These are phyloP conservation scores for Rauvolfia tetraphylla DNA, from an alignment of 257 asterid species.

Conservation along the genomic window DNA sequence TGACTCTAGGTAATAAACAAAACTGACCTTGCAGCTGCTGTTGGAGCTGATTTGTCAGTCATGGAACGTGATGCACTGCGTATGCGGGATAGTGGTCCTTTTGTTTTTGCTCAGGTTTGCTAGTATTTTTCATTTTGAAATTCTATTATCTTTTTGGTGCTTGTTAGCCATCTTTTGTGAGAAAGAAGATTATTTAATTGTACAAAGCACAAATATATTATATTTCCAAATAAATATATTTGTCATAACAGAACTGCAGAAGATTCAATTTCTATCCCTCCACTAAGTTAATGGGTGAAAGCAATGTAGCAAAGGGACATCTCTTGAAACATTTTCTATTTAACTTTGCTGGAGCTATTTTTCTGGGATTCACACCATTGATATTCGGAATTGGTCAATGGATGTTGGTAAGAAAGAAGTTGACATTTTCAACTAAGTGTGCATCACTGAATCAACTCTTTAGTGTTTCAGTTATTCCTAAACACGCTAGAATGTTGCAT, in stretches of 20 bases:
- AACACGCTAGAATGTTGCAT: not conserved
- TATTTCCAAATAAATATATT: not conserved
- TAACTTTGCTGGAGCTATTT: too few relatives aligned
- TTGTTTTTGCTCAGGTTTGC: constrained; percentile 88
- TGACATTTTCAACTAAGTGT: too few relatives aligned
- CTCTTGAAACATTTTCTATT: too few relatives aligned
- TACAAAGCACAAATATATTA: not conserved
- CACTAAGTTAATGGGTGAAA: not conserved
- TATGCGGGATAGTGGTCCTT: constrained; percentile 97
- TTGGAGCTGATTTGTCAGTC: constrained; percentile 87
- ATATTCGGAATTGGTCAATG: too few relatives aligned
- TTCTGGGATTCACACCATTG: too few relatives aligned
- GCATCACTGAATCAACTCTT: not conserved
- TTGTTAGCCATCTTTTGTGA: not conserved
- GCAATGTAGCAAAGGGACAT: not conserved
- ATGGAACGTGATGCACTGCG: constrained; percentile 96
- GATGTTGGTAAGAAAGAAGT: too few relatives aligned
- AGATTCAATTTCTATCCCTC: not conserved
- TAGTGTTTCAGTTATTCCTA: not conserved
- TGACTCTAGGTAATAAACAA: constrained; percentile 77
- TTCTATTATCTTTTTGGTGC: not conserved
- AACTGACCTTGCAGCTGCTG: constrained; percentile 83
- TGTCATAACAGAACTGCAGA: not conserved
- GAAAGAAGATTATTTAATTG: not conserved
- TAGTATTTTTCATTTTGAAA: not conserved